A percentile compares a stretch with the other conserved stretches of the same genome.
These are phyloP conservation scores for Alternaria burnsii DNA, from an alignment of 2,329 filamentous ascomycete species.

Conservation along the genomic window DNA sequence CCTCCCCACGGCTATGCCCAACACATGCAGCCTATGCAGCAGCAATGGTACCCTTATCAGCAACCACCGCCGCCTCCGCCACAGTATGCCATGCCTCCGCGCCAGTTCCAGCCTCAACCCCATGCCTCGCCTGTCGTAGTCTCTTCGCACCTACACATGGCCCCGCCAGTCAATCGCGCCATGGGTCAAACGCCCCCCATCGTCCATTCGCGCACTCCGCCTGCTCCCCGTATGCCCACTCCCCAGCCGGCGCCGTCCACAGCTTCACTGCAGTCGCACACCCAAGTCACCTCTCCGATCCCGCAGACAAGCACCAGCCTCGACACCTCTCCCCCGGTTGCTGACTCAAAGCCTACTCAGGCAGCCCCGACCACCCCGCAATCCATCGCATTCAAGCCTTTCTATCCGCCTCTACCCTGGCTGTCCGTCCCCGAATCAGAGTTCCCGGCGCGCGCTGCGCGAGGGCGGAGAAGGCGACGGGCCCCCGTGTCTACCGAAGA, in stretches of 20 bases:
- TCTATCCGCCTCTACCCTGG: slow-evolving; percentile 66
- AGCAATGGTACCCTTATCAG: slow-evolving; percentile 53
- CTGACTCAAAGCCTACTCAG: slow-evolving; percentile 28
- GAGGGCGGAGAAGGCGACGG: slow-evolving; percentile 56
- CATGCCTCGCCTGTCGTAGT: slow-evolving; percentile 57
- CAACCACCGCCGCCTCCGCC: slow-evolving; percentile 45
- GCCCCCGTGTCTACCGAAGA: slow-evolving; percentile 51
- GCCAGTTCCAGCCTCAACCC: slow-evolving; percentile 49
- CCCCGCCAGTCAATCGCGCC: slow-evolving; percentile 52
- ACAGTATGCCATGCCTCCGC: slow-evolving; percentile 52
- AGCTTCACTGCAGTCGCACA: slow-evolving; percentile 47
- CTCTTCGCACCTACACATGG: slow-evolving; percentile 55
- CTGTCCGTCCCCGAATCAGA: slow-evolving; percentile 63
- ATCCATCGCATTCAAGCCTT: slow-evolving; percentile 53
- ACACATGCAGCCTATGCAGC: slow-evolving; percentile 50
- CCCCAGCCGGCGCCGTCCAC: slow-evolving; percentile 46
- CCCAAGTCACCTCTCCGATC: slow-evolving; percentile 43
- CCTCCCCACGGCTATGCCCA: slow-evolving; percentile 52
- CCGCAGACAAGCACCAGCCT: slow-evolving; percentile 42
- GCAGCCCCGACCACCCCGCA: slow-evolving; percentile 29
- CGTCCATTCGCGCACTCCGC: slow-evolving; percentile 48
- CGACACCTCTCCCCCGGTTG: slow-evolving; percentile 35
- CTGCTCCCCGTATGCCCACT: slow-evolving; percentile 40
- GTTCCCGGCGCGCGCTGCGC: slow-evolving; percentile 63
- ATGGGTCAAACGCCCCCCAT: slow-evolving; percentile 50